Base-by-base conservation (phyloP, 176 grass and related monocot genomes). In the Panicum miliaceum region DNA sequence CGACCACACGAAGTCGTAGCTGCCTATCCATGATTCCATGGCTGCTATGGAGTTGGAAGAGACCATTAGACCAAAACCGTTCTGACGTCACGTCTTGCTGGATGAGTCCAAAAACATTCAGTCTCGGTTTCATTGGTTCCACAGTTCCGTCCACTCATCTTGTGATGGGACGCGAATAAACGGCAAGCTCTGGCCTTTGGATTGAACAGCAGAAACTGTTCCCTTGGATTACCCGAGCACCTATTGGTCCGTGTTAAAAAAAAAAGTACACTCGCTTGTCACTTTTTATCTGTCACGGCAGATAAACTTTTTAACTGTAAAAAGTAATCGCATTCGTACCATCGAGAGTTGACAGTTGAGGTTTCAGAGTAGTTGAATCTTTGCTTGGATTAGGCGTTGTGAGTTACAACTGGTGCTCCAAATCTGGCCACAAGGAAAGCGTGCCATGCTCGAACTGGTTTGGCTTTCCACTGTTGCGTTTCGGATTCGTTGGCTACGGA, bases 91-190 rank as follows among this genome's bases (percentile, higher is more conserved):
- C 66, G 6, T 3, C 12, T 10, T 46, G 78, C 13, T 46, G 58
- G 48, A 80, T 68, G 58, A 50, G 60, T 84, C 56, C 87, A 84
- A 75, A 84, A 71, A 20, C 23, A 52, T 26, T 45, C 45, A 53
- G 54, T 34, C 79, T 73, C 12, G 42, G n/a, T 22, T 42, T 69
- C 54, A 12, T 58, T 59, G 65, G 43, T 46, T 29, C 48, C 4
- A 6, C 62, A 63, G 12, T 15, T 2, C 14, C 48, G 37, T 68
- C 46, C 20, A 6, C 64, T 40, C 6, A 0, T 26, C 20, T 34
- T n/a, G 59, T 34, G 9, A n/a, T 34, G 64, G 83, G 75, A 37
- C 82, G 35, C 18, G 63, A 68, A 69, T 58, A 36, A n/a, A 41
- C 46, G 34, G 47, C 23, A 7, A 34, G 26, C 26, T 53, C 35